Base-by-base conservation (phyloP, 176 grass and related monocot genomes). In the Triticum monococcum region DNA sequence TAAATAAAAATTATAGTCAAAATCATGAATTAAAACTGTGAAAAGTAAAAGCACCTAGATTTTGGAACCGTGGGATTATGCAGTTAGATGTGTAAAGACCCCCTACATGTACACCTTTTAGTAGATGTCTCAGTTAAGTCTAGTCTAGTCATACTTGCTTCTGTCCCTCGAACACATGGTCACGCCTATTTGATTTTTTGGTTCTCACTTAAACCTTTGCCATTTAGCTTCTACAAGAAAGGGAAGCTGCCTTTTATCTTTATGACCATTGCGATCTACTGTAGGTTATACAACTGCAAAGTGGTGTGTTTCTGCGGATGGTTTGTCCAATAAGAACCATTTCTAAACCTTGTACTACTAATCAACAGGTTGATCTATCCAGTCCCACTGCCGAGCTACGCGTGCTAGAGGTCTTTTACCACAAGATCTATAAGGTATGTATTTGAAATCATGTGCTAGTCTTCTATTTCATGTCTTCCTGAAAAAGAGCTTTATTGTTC, bases 391-490 rank as follows among this genome's bases (percentile, higher is more conserved):
- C 93, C 35, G 95, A 95, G 83, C 81, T 98, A 38, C 91, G 95
- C 37, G 88, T 98, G 64, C 83, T 98, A 50, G 91, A 98, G 88
- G 95, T 98, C 30, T 95, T 98, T 46, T 98, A 93, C 89, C 95
- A 95, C 88, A 95, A 98, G 84, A 98, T 98, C 56, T 98, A 98
- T 67, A 98, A 95, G 93, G 95, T 98, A 22, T 75, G 33, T 70
- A 71, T 59, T 80, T 37, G 41, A 76, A 43, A 50, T 46, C 41
- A 22, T 59, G 20, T 71, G 26, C 37, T 54, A 76, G 20, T 41
- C 38, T 72, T 87, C 61, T 84, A 76, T 22, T 26, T 33, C 41
- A 61, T 46, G 25, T 37, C 67, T 86, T 26, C 18, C 16, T 41
- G 8, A 33, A 25, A 70, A 71, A 17, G 12, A 20, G 22, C 38